These are phyloP conservation scores for Phascolomyces articulosus DNA, from an alignment of 371 early-diverging fungal genomes.

Conservation along the genomic window DNA sequence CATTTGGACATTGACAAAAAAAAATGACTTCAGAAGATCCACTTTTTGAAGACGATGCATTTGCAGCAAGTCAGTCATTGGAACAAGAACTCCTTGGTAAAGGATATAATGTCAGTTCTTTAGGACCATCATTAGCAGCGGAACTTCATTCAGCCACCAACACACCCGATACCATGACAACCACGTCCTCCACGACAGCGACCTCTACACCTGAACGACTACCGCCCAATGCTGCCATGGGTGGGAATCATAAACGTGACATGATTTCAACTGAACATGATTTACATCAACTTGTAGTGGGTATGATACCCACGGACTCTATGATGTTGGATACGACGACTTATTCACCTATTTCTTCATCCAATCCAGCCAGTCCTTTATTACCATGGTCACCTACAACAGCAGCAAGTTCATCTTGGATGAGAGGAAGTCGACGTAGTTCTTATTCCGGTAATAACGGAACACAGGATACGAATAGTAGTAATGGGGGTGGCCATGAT, in stretches of 20 bases:
- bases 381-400: background rate
- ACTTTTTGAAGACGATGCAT: conserved; percentile 42
- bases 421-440: conserved; percentile 42
- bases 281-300: conserved; percentile 1
- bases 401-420: too few relatives aligned
- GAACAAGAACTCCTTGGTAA: conserved; percentile 54
- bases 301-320: background rate
- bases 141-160: conserved; percentile 49
- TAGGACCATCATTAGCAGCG: conserved; percentile 53
- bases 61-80: conserved; percentile 42
- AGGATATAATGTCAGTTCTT: conserved; percentile 35
- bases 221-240: background rate
- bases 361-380: background rate
- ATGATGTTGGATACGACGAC: too few relatives aligned
- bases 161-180: conserved; percentile 1
- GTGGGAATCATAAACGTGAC: background rate
- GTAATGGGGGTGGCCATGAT: too few relatives aligned
- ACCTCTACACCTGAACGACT: conserved; percentile 19
- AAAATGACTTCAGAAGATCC: conserved; percentile 12
- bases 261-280: background rate
- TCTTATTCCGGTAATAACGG: conserved; percentile 38
- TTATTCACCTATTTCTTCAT: too few relatives aligned
- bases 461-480: conserved; percentile 10
- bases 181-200: conserved; percentile 17
- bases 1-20: background rate